Base-by-base conservation (phyloP, 2,329 filamentous ascomycete genomes). In the Pyrenochaeta sp. region DNA sequence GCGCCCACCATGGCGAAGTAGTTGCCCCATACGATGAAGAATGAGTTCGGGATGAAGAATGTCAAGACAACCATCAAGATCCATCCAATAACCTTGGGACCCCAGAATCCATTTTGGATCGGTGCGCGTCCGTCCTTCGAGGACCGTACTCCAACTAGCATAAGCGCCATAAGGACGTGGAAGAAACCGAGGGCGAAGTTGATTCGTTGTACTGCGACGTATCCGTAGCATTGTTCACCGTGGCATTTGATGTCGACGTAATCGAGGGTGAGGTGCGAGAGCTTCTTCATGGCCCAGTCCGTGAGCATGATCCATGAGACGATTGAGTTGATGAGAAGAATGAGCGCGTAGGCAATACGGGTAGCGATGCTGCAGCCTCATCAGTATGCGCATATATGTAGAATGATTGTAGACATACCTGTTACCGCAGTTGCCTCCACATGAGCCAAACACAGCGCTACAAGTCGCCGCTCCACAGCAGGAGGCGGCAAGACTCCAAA, bases 281-380 rank as follows among this genome's bases (percentile, higher is more conserved):
- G 85, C 77, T 98, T 98, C 72, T 97, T 92, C 75, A 99, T 91
- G 34, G 95, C 95, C 95, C 95, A 99, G 52, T 93, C 92, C 24
- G 95, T 99, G 81, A 99, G 92, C 92, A 98, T 97, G 69, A 99
- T 92, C 95, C 95, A 99, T 36, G 95, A 94, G 50, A 98, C 78
- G 65, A 98, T 97, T 58, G 94, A 97, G 85, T 99, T 99, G 79
- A 98, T 81, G 66, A 99, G 88, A 54, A 99, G 91, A 62, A 99
- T 90, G 73, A 98, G 87, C 64, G 95, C 93, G 77, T 97, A 97
- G 73, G 91, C 94, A 81, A 98, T 96, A 83, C 95, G 92, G 67
- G 95, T 99, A 55, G 93, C 93, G 81, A 98, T 93, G 81, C 93
- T 96, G 68, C 43, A 43, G 37, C 47, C 49, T 22, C 32, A 48